Evolutionary conservation across 805 yeast species (phyloP), one percentile per base, ranked within the genome.

Genomic region (Kuraishia ogatae): DNA sequence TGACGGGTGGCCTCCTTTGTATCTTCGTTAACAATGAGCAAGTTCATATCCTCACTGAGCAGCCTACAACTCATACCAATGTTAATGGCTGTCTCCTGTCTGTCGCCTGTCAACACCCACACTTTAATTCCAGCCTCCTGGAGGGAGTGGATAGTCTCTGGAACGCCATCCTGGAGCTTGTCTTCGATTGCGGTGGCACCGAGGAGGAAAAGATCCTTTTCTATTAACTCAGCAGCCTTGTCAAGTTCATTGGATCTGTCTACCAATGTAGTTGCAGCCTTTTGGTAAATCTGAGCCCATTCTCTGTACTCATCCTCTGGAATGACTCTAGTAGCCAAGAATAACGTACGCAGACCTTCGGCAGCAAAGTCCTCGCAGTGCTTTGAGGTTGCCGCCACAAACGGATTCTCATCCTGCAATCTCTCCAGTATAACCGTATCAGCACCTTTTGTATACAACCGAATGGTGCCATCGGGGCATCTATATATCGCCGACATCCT

Each of bases 131-230:
- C 98, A 0, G 99, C 99, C 55, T 87, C 90, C 67, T 96, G 99
- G 55, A 94, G 77, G 5, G 96, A 88, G 60, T 89, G 94, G 58
- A 94, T 96, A 1, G 99, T 91, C 61, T 94, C 99, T 1, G 99
- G 98, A 21, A 94, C 99, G 48, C 97, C 99, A 56, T 93, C 98
- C 72, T 94, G 99, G 51, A 94, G 75, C 66, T 94, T 93, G 68
- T 94, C 99, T 68, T 94, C 99, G 66, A 94, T 94, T 1, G 99
- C 99, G 43, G 99, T 96, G 1, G 98, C 98, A 47, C 99, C 99
- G 19, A 94, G 73, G 47, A 94, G 71, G 58, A 84, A 85, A 60
- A 94, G 72, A 58, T 88, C 86, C 43, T 75, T 79, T 68, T 94
- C 99, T 58, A 94, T 91, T 54, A 83, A 62, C 64, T 93, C 97